Evolutionary conservation across 2,329 filamentous ascomycete genomes (phyloP).

Genomic region (Trichophyton rubrum): DNA sequence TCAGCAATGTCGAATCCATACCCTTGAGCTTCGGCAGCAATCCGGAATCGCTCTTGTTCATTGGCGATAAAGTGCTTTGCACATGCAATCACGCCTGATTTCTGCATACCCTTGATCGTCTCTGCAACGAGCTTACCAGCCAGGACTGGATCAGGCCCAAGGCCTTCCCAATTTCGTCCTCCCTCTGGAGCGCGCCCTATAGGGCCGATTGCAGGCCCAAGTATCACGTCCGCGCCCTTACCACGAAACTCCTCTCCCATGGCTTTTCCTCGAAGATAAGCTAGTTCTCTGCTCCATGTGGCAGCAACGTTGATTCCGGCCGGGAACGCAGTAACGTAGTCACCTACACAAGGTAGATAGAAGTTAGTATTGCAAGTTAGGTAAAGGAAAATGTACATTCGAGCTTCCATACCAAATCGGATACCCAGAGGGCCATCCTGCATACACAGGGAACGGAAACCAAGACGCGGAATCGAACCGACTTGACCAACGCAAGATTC

Average conservation of each 20-base stretch:
- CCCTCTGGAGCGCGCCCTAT: slow-evolving; percentile 55
- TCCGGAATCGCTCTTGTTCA: slow-evolving; percentile 63
- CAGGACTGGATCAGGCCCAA: slow-evolving; percentile 62
- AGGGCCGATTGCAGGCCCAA: slow-evolving; percentile 67
- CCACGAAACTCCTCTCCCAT: slow-evolving; percentile 64
- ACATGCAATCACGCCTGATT: slow-evolving; percentile 68
- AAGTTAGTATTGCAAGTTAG: not conserved
- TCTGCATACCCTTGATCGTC: slow-evolving; percentile 68
- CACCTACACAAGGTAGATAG: slow-evolving; percentile 34
- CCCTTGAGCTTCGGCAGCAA: slow-evolving; percentile 44
- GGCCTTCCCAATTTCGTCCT: slow-evolving; percentile 56
- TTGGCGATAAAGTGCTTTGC: slow-evolving; percentile 66
- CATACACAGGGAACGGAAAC: slow-evolving; percentile 62
- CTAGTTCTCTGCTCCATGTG: slow-evolving; percentile 65
- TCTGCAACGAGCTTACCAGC: slow-evolving; percentile 60
- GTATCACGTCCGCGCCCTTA: slow-evolving; percentile 62
- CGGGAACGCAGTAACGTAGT: slow-evolving; percentile 72
- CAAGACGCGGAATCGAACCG: slow-evolving; percentile 39
- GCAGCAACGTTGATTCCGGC: slow-evolving; percentile 67
- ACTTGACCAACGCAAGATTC: slow-evolving; percentile 68
- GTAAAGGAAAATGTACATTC: too few species aligned
- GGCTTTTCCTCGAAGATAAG: slow-evolving; percentile 54
- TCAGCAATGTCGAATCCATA: slow-evolving; percentile 54
- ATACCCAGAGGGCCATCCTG: slow-evolving; percentile 77
- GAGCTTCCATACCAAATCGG: slow-evolving; percentile 43